These are phyloP conservation scores for Mayamaea pseudoterrestris DNA, from an alignment of 108 stramenopile species.

Conservation along the genomic window DNA sequence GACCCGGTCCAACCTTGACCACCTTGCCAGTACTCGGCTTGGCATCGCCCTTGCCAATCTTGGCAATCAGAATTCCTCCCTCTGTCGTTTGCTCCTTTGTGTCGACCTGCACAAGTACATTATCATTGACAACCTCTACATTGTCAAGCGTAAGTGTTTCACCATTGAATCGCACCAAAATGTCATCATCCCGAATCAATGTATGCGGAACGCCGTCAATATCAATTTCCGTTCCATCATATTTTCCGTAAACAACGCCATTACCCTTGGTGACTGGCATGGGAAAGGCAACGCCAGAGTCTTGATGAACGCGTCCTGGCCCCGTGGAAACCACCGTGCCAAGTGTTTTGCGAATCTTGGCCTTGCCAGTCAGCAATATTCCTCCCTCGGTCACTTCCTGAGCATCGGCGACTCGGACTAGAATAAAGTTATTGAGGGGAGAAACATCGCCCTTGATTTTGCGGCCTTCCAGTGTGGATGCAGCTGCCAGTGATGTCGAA, in stretches of 20 bases:
- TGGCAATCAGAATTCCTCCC: conserved; percentile 59
- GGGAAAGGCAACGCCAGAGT: conserved; percentile 54
- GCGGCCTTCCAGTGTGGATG: conserved; percentile 37
- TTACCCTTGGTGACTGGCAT: conserved; percentile 73
- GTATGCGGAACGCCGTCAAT: conserved; percentile 64
- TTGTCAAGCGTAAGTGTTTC: conserved; percentile 45
- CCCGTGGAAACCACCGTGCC: conserved; percentile 64
- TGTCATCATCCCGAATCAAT: conserved; percentile 78
- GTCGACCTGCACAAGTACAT: conserved; percentile 59
- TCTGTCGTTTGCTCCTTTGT: conserved; percentile 39
- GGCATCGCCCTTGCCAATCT: conserved; percentile 25
- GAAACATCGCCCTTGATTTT: conserved; percentile 40
- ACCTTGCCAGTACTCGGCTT: conserved; percentile 68
- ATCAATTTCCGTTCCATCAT: conserved; percentile 80
- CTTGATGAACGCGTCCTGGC: conserved; percentile 66
- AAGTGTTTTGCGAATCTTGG: conserved; percentile 72
- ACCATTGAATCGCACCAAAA: conserved; percentile 68
- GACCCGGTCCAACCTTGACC: conserved; percentile 80
- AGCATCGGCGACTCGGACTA: conserved; percentile 55
- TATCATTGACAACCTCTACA: conserved; percentile 58
- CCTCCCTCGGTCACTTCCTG: conserved; percentile 65
- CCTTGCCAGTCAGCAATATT: conserved; percentile 70
- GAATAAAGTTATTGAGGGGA: conserved; percentile 73
- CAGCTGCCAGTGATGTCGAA: no score
- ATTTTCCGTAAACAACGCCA: conserved; percentile 77